Conservation (phyloP, 768 basidiomycete species). For the Suillus plorans region DNA sequence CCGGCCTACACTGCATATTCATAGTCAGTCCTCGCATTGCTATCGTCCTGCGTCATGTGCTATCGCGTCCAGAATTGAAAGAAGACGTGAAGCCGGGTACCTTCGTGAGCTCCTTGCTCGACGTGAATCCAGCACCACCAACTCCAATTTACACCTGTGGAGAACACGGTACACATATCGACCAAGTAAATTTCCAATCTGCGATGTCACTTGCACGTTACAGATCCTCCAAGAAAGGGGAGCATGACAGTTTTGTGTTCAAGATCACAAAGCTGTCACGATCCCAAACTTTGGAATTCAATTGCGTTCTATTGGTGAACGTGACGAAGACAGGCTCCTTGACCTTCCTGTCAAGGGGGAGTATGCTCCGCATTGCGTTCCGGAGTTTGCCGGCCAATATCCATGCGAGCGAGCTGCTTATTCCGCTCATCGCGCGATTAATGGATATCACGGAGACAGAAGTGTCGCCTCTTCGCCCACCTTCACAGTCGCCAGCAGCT, state of each 20-base stretch:
- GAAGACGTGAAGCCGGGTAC: background rate
- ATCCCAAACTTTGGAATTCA: conserved; percentile 10
- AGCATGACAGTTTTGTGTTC: conserved; percentile 31
- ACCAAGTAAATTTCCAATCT: background rate
- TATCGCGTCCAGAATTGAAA: conserved; percentile 13
- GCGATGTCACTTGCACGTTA: background rate
- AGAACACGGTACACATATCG: too few species aligned
- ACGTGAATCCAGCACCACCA: too few species aligned
- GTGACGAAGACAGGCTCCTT: conserved; percentile 1
- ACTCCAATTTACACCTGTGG: background rate
- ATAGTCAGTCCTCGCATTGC: conserved; percentile 36
- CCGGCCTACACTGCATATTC: conserved; percentile 29
- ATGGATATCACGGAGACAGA: background rate
- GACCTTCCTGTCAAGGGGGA: conserved; percentile 10
- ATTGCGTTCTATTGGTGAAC: conserved; percentile 8
- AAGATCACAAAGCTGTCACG: conserved; percentile 26
- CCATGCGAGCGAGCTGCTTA: background rate
- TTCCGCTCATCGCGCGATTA: background rate
- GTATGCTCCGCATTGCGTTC: conserved; percentile 11
- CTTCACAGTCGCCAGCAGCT: background rate
- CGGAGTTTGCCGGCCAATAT: background rate
- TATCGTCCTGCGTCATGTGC: conserved; percentile 27
- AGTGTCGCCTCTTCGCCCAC: background rate
- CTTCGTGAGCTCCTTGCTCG: background rate
- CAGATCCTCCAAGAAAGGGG: conserved; percentile 9